Evolutionary conservation across 768 basidiomycete genomes (phyloP).

Genomic region (Rossbeevera mucosa): DNA sequence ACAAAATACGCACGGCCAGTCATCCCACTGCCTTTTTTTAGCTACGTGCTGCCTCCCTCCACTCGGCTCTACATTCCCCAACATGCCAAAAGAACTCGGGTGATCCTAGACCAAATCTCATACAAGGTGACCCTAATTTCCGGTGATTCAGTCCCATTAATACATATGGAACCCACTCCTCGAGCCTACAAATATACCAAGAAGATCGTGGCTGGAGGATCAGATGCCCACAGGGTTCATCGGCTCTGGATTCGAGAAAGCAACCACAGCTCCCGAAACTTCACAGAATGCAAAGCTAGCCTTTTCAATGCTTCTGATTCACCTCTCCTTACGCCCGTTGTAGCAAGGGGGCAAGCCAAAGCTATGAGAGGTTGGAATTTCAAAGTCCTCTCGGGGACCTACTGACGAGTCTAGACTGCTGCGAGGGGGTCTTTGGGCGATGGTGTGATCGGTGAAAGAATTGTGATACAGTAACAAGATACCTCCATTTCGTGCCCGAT

Average conservation of each 20-base stretch:
- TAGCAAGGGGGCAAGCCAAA: constrained; percentile 16
- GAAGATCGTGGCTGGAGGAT: constrained; percentile 21
- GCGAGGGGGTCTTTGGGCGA: background rate
- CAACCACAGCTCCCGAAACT: constrained; percentile 6
- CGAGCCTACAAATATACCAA: constrained; percentile 18
- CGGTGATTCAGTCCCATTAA: constrained; percentile 11
- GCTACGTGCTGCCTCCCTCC: constrained; percentile 1
- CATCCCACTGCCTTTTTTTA: constrained; percentile 1
- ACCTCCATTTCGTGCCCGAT: constrained; percentile 15
- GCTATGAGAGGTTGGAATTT: constrained; percentile 20
- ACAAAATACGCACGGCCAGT: constrained; percentile 12
- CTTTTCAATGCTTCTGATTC: constrained; percentile 23
- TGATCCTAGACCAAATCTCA: constrained; percentile 20
- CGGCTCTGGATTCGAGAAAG: constrained; percentile 16
- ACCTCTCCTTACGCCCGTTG: constrained; percentile 30
- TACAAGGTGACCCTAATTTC: constrained; percentile 19
- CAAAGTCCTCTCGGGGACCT: constrained; percentile 20
- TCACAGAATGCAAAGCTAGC: constrained; percentile 14
- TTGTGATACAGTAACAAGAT: constrained; percentile 12
- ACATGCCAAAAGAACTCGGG: constrained; percentile 17
- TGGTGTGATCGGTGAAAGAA: constrained; percentile 15
- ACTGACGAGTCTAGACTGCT: constrained; percentile 17
- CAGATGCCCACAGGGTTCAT: constrained; percentile 11
- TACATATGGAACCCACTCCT: constrained; percentile 3
- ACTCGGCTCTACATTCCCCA: constrained; percentile 5